Evolutionary conservation across 306 rosid genomes (phyloP).

Genomic region (Prinsepia uniflora): DNA sequence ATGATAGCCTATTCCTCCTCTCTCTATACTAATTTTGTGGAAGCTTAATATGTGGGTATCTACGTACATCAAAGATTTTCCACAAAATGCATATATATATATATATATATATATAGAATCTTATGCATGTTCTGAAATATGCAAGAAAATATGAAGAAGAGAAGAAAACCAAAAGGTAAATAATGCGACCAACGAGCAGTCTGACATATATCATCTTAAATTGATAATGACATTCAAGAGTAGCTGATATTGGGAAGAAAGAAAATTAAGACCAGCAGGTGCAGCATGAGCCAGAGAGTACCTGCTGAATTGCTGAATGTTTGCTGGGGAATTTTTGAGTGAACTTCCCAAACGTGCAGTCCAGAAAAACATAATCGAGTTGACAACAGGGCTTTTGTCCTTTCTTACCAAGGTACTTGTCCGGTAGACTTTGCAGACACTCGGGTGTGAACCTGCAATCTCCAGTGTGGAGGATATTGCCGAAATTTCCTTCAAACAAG

Average conservation of each 20-base stretch:
- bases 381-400: conserved; percentile 48
- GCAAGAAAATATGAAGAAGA: neutral
- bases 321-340: conserved; percentile 49
- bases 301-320: conserved; percentile 55
- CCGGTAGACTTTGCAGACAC: conserved; percentile 57
- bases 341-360: conserved; percentile 71
- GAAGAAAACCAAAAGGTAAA: neutral
- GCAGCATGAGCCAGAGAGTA: neutral
- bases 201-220: no score
- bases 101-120: neutral
- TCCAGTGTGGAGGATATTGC: conserved; percentile 67
- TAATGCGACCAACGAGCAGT: no score
- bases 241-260: neutral
- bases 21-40: neutral
- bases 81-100: neutral
- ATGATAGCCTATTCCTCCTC: neutral
- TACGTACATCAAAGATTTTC: neutral
- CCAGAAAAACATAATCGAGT: conserved; percentile 67
- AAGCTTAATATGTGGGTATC: neutral
- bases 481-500: conserved; percentile 71
- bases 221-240: no score
- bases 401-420: conserved; percentile 56
- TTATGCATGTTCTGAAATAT: neutral
- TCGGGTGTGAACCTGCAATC: conserved; percentile 75
- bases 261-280: no score